Evolutionary conservation across 2,329 filamentous ascomycete genomes (phyloP), one percentile per base, ranked within the genome.

Genomic region (Nigrospora sphaerica): DNA sequence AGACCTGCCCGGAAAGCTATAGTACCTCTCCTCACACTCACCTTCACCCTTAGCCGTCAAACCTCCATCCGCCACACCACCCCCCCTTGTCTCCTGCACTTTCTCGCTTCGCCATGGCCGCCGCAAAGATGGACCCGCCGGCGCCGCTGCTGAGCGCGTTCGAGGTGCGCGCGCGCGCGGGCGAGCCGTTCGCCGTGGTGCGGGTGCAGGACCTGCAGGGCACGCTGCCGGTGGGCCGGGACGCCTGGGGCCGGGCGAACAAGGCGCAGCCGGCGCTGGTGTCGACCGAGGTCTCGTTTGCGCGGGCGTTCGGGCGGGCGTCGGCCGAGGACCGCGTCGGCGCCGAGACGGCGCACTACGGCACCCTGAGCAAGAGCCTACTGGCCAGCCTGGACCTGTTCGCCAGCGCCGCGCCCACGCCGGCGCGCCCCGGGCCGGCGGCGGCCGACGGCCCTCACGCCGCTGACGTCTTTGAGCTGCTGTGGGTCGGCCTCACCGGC

Each of bases 321-420:
- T 80, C 81, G 0, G 57, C 70, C 1, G 63, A 64, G 5, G 86
- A 91, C 65, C 67, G 67, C 10, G 74, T 91, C 32, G 75, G 80
- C 39, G 63, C 65, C n/a, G 85, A 85, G 59, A 90, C 86, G 2
- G 79, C 89, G 19, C 84, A 91, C 66, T 91, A 91, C 57, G 86
- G 86, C 2, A 73, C 69, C 11, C 71, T 90, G 13, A 83, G 80
- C 67, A 88, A 89, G 65, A 71, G 72, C 0, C 71, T 90, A 13
- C 66, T 84, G 32, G 62, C 64, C 19, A 68, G 67, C 12, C 58
- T 83, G 23, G 62, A 65, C 39, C 50, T 62, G n/a, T 54, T 60
- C 18, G 23, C 23, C 32, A 7, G 32, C 32, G 32, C 39, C 36
- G 41, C 47, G 18, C 42, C 42, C 9, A 32, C 14, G 28, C 36